These are phyloP conservation scores for Leccinum ochraceum DNA, from an alignment of 768 basidiomycete species.

Conservation along the genomic window DNA sequence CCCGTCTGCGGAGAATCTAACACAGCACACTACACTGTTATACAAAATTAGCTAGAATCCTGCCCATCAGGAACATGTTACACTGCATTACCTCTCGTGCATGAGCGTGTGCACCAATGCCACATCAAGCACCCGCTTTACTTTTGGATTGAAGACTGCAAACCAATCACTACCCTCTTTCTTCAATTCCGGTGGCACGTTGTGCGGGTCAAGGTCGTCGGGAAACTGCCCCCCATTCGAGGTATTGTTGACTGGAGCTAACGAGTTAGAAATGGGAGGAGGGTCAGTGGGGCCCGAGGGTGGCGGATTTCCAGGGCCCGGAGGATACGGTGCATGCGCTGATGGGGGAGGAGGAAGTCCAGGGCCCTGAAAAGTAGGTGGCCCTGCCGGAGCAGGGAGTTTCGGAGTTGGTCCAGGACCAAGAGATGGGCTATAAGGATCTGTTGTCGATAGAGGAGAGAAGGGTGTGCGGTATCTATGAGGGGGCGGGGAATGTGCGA, in stretches of 20 bases:
- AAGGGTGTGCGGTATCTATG: conserved; percentile 30
- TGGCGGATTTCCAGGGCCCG: conserved; percentile 35
- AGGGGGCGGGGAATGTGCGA: conserved; percentile 34
- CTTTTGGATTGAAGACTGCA: conserved; percentile 81
- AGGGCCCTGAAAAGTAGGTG: conserved; percentile 37
- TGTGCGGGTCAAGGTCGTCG: conserved; percentile 35
- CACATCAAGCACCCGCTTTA: conserved; percentile 78
- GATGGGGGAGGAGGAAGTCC: conserved; percentile 38
- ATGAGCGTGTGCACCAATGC: conserved; percentile 81
- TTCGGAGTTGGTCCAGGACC: conserved; percentile 44
- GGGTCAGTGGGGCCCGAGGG: conserved; percentile 31
- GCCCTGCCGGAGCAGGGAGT: conserved; percentile 29
- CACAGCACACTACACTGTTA: conserved; percentile 80
- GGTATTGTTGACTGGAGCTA: conserved; percentile 28
- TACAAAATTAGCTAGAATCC: conserved; percentile 11
- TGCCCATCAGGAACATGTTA: not conserved
- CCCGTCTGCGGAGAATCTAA: conserved; percentile 92
- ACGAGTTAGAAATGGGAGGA: conserved; percentile 21
- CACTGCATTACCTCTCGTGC: conserved; percentile 73
- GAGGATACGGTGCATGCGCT: conserved; percentile 32
- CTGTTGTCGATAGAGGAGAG: conserved; percentile 31
- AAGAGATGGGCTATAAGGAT: conserved; percentile 36
- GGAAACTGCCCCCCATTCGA: conserved; percentile 36
- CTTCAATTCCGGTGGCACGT: conserved; percentile 35
- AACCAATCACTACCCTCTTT: conserved; percentile 88